These are phyloP conservation scores for Gentiana straminea DNA, from an alignment of 257 asterid genomes.

Conservation along the genomic window DNA sequence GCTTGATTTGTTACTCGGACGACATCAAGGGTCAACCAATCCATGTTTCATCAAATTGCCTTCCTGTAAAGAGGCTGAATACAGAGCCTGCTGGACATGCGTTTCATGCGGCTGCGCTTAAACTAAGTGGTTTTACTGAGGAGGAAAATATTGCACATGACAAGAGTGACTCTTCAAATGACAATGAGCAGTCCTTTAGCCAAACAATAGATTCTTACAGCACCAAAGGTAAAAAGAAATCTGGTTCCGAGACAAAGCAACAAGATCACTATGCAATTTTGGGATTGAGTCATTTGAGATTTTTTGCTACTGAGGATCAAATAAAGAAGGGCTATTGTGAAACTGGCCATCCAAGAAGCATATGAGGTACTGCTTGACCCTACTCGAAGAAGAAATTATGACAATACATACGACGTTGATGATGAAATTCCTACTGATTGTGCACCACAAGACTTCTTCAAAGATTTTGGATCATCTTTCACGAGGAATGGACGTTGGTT, in stretches of 20 bases:
- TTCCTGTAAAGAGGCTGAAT: slow-evolving; percentile 51
- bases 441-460: slow-evolving; percentile 82
- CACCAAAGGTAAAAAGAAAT: slow-evolving; percentile 81
- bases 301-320: slow-evolving; percentile 95
- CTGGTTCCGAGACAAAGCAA: slow-evolving; percentile 52
- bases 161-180: slow-evolving; percentile 30
- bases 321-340: slow-evolving; percentile 81
- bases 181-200: slow-evolving; percentile 42
- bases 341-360: slow-evolving; percentile 88
- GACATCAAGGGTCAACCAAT: slow-evolving; percentile 71
- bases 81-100: slow-evolving; percentile 90
- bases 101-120: slow-evolving; percentile 77
- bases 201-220: slow-evolving; percentile 69
- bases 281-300: slow-evolving; percentile 90
- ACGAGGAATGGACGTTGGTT: slow-evolving; percentile 99
- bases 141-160: slow-evolving; percentile 28
- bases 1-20: slow-evolving; percentile 44
- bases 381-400: slow-evolving; percentile 80
- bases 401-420: slow-evolving; percentile 94
- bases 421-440: slow-evolving; percentile 85
- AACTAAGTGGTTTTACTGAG: slow-evolving; percentile 46
- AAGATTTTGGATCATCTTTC: slow-evolving; percentile 92
- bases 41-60: slow-evolving; percentile 48
- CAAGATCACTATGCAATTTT: slow-evolving; percentile 92
- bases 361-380: slow-evolving; percentile 89